These are phyloP conservation scores for Magnolia sinica DNA, from an alignment of 164 flowering plant genomes.

Conservation along the genomic window DNA sequence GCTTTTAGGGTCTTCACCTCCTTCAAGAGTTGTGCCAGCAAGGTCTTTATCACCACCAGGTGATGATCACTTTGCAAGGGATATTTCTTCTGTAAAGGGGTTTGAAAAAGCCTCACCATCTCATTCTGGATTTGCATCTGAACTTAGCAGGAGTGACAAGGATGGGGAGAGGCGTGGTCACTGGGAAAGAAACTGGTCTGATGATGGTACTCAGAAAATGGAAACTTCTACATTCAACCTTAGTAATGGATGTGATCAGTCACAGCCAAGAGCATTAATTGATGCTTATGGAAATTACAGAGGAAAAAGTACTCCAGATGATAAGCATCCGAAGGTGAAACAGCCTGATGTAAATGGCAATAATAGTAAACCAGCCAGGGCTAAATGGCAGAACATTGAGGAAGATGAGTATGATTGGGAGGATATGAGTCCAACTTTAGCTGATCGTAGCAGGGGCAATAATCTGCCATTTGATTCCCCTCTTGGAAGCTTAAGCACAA, in stretches of 20 bases:
- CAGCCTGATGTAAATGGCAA: conserved; percentile 34
- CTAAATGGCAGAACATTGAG: conserved; percentile 84
- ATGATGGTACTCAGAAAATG: conserved; percentile 23
- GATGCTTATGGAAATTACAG: conserved; percentile 86
- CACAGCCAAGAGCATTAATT: conserved; percentile 72
- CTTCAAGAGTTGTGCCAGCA: conserved; percentile 27
- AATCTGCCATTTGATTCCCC: conserved; percentile 28
- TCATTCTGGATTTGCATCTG: conserved; percentile 39
- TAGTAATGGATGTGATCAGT: conserved; percentile 43
- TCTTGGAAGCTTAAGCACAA: conserved; percentile 23
- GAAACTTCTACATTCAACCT: conserved; percentile 34
- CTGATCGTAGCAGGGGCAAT: conserved; percentile 38
- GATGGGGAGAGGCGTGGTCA: conserved; percentile 46
- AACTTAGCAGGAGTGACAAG: conserved; percentile 26
- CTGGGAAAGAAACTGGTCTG: conserved; percentile 41
- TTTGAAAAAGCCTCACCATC: conserved; percentile 48
- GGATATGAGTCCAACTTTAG: conserved; percentile 84
- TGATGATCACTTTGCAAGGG: conserved; percentile 41
- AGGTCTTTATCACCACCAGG: conserved; percentile 31
- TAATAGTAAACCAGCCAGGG: conserved; percentile 26
- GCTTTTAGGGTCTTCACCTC: conserved; percentile 31
- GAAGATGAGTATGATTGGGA: conserved; percentile 99
- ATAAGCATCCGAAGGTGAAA: conserved; percentile 36
- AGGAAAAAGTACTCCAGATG: conserved; percentile 30
- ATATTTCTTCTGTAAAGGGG: conserved; percentile 39